phyloP scores from a whole-genome alignment of 2,329 filamentous ascomycete genomes.

The Epichloe sp. region DNA sequence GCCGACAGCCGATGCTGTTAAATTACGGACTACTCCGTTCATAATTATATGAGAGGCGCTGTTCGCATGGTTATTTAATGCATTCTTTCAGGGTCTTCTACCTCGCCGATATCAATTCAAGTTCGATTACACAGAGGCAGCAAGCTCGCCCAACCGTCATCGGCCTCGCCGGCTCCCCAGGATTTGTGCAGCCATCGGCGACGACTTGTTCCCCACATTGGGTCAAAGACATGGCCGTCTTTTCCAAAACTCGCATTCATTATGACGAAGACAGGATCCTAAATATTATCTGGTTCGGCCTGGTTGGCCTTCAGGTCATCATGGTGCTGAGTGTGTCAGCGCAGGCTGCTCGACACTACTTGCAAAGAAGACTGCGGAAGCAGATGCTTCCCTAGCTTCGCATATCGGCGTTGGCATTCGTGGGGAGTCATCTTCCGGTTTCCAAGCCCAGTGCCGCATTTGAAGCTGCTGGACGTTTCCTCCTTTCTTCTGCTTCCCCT shows the following conservation, averaged over 20 bases:
- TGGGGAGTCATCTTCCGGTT: background rate
- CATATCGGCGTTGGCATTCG: background rate
- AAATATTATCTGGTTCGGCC: slow-evolving; percentile 33
- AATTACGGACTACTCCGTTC: too few relatives aligned
- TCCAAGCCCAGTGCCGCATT: background rate
- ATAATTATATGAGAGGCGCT: too few relatives aligned
- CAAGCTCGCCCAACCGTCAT: background rate
- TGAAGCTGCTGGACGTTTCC: background rate
- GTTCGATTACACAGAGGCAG: too few relatives aligned
- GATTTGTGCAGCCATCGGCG: background rate
- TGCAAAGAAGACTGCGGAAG: slow-evolving; percentile 5
- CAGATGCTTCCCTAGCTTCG: slow-evolving; percentile 3
- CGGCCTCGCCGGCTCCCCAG: background rate
- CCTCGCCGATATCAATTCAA: too few relatives aligned
- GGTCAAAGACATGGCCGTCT: slow-evolving; percentile 9
- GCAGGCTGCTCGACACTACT: slow-evolving; percentile 10
- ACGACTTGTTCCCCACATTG: background rate
- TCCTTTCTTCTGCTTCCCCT: background rate
- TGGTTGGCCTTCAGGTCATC: slow-evolving; percentile 31
- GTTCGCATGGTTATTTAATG: background rate
- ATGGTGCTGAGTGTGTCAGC: slow-evolving; percentile 29
- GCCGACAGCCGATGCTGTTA: background rate
- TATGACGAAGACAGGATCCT: slow-evolving; percentile 25
- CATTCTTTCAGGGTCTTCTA: background rate
- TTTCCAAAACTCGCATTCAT: slow-evolving; percentile 14